phyloP scores from a whole-genome alignment of 179 eudicot species.

The Spergularia azorica region DNA sequence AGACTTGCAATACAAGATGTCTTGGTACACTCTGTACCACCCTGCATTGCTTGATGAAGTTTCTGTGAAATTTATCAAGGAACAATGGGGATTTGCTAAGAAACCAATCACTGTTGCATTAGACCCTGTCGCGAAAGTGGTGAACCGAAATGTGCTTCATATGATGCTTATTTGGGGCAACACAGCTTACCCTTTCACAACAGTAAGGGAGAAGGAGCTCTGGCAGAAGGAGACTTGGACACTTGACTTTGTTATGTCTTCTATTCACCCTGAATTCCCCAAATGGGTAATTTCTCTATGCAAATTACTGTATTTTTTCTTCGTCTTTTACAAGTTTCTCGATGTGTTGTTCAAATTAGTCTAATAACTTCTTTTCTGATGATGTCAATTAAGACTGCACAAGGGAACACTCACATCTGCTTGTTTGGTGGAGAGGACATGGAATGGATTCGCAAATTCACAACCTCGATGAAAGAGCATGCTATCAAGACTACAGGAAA shows the following conservation, averaged over 20 bases:
- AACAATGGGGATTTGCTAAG: constrained; percentile 42
- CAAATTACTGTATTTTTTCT: not conserved
- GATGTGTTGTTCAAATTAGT: no score
- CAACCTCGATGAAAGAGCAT: constrained; percentile 20
- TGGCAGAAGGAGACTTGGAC: constrained; percentile 61
- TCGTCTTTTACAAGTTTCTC: no score
- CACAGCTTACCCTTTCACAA: constrained; percentile 55
- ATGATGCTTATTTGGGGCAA: constrained; percentile 74
- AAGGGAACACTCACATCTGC: constrained; percentile 14
- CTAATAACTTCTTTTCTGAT: not conserved
- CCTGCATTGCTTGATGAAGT: constrained; percentile 56
- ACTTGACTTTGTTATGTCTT: constrained; percentile 53
- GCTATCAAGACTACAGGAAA: not conserved
- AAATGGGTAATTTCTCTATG: constrained; percentile 42
- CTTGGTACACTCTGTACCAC: constrained; percentile 55
- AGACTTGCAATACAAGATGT: constrained; percentile 47
- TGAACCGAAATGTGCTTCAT: constrained; percentile 48
- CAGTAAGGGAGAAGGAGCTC: constrained; percentile 38
- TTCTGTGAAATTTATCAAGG: constrained; percentile 52
- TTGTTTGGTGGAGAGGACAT: constrained; percentile 30
- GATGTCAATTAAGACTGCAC: not conserved
- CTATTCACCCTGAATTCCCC: constrained; percentile 39
- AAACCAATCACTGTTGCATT: constrained; percentile 43
- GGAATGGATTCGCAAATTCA: constrained; percentile 27
- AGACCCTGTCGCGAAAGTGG: constrained; percentile 59